Conservation (phyloP, 441 rosid genomes). For the Mallotus repandus region DNA sequence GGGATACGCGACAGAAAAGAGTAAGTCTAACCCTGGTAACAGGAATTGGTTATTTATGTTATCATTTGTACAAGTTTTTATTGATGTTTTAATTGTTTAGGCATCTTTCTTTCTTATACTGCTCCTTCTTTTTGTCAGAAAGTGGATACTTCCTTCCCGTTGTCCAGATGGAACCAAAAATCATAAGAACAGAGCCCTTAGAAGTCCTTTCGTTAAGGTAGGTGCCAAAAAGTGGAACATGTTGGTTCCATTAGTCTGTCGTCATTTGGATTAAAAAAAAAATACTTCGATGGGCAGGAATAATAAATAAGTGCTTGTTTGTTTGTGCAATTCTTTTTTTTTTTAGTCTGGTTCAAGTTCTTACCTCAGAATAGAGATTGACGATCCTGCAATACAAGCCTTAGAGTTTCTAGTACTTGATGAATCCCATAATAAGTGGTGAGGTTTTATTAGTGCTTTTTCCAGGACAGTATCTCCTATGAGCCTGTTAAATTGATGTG, state of each 20-base stretch:
- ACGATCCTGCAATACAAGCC: conserved; percentile 77
- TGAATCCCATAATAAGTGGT: conserved; percentile 86
- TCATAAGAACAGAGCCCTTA: conserved; percentile 88
- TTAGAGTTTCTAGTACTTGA: conserved; percentile 90
- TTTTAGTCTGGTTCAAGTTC: conserved; percentile 71
- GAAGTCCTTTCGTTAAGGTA: conserved; percentile 87
- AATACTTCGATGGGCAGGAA: conserved; percentile 16
- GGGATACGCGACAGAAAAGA: conserved; percentile 60
- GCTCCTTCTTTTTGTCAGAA: conserved; percentile 42
- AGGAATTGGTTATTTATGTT: conserved; percentile 18
- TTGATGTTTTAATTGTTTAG: conserved; percentile 7
- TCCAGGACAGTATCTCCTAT: background rate
- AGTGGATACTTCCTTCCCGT: conserved; percentile 84
- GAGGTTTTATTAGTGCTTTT: conserved; percentile 30
- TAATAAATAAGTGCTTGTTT: conserved; percentile 19
- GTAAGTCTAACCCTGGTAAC: conserved; percentile 46
- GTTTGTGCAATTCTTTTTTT: conserved; percentile 24
- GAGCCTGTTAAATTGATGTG: background rate
- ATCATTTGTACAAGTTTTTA: conserved; percentile 14
- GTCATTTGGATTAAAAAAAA: background rate
- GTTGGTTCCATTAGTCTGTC: background rate
- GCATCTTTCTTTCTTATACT: conserved; percentile 3
- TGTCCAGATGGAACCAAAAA: conserved; percentile 75
- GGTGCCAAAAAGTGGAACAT: conserved; percentile 24
- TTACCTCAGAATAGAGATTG: conserved; percentile 69